Evolutionary conservation across 139 green algal genomes (phyloP), one percentile per base, ranked within the genome.

Genomic region (Coelastrella sp.): DNA sequence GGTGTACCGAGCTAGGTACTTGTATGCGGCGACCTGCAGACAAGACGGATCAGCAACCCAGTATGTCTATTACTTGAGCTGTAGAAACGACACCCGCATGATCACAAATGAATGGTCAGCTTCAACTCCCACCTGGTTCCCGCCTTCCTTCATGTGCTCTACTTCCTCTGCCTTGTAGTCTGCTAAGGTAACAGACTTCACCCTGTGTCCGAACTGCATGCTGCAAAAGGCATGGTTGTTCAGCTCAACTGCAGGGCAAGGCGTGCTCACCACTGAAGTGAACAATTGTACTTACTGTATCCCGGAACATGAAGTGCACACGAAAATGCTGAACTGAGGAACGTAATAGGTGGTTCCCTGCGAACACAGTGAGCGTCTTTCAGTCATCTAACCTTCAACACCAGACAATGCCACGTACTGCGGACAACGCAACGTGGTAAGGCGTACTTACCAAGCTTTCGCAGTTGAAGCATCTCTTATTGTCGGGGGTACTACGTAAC

Each of bases 331-430:
- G 76, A 97, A 96, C 49, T 90, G 87, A 0, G 87, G 91, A 11
- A 98, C 95, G 15, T 96, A 96, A 90, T 98, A 98, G 15, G 97
- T 95, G 8, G 95, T 96, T 6, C 94, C 96, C 96, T 98, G 95
- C 88, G 56, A 24, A 80, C 25, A 65, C 19, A 79, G 25, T 15
- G n/a, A 12, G 8, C 24, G 19, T 15, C 12, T 11, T 68, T 70
- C 49, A 70, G 79, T 76, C 68, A 7, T 76, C 68, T 11, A 76
- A 24, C 68, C 68, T 35, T 76, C 68, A 76, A 76, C 15, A 19
- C 15, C 35, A 49, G 35, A 49, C 35, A 49, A 1, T 49, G 35
- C 35, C 35, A 49, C 35, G 35, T 49, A 49, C 35, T 49, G 35
- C 35, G 35, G 35, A 49, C 35, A 49, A 49, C n/a, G 35, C 35